Evolutionary conservation across 129 eudicot species (phyloP).

Genomic region (Chrysanthemum seticuspe): DNA sequence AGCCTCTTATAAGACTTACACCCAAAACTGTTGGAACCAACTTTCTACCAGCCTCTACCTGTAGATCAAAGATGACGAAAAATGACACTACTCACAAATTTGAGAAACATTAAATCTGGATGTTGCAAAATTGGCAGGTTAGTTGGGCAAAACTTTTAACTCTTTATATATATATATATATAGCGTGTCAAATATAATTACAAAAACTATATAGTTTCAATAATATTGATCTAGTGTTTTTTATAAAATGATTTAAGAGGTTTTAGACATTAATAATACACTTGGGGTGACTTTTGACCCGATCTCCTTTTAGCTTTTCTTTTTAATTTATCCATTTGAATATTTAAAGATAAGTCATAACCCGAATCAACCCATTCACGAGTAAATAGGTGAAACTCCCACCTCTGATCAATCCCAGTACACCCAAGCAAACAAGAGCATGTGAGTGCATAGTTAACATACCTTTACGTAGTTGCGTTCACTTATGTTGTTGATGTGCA

Average conservation of each 20-base stretch:
- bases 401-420: neutral
- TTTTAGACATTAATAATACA: neutral
- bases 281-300: neutral
- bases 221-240: neutral
- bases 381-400: neutral
- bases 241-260: neutral
- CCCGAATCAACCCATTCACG: neutral
- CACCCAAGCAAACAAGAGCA: conserved; percentile 4
- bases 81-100: neutral
- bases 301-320: neutral
- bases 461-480: conserved; percentile 98
- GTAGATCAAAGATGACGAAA: conserved; percentile 22
- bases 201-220: neutral
- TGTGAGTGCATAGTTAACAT: conserved; percentile 15
- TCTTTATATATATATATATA: neutral
- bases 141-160: neutral
- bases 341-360: neutral
- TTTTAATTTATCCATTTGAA: neutral
- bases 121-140: neutral
- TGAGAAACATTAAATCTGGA: neutral
- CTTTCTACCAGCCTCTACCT: conserved; percentile 91
- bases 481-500: conserved; percentile 89
- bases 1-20: conserved; percentile 83
- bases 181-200: neutral
- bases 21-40: conserved; percentile 89